These are phyloP conservation scores for Fraxinus xanthoxyloides DNA, from an alignment of 305 asterid genomes.

Conservation along the genomic window DNA sequence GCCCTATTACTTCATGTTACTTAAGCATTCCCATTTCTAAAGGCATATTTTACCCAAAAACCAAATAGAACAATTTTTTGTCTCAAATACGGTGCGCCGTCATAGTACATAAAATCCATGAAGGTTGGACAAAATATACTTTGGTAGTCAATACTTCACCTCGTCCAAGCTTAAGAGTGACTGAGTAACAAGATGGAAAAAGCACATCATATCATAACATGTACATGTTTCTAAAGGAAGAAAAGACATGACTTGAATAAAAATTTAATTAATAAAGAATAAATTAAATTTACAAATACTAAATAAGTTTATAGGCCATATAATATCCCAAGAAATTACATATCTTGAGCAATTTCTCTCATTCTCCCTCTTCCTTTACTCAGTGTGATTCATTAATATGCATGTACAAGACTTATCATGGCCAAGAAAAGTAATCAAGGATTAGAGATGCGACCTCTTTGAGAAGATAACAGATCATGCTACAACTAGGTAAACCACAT, in stretches of 20 bases:
- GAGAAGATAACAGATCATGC: neutral
- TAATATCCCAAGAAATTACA: neutral
- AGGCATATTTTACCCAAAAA: neutral
- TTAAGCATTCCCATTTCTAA: neutral
- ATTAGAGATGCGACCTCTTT: neutral
- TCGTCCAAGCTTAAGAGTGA: neutral
- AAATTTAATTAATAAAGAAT: neutral
- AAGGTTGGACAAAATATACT: neutral
- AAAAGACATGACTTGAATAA: neutral
- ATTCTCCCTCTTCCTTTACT: neutral
- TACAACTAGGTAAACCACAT: neutral
- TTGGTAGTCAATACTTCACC: neutral
- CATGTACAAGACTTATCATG: neutral
- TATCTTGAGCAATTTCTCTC: neutral
- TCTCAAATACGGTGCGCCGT: neutral
- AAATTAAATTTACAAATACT: neutral
- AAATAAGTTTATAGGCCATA: neutral
- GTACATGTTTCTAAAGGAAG: neutral
- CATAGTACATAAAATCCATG: neutral
- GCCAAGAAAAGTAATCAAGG: neutral
- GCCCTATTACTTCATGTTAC: neutral
- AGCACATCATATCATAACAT: neutral
- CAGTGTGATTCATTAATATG: neutral
- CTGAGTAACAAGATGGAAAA: neutral
- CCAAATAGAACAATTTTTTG: neutral